Percentiles rank a stretch among this genome's conserved stretches.
These are phyloP conservation scores for Sporothrix brunneoviolacea DNA, from an alignment of 2,329 filamentous ascomycete genomes.

Conservation along the genomic window DNA sequence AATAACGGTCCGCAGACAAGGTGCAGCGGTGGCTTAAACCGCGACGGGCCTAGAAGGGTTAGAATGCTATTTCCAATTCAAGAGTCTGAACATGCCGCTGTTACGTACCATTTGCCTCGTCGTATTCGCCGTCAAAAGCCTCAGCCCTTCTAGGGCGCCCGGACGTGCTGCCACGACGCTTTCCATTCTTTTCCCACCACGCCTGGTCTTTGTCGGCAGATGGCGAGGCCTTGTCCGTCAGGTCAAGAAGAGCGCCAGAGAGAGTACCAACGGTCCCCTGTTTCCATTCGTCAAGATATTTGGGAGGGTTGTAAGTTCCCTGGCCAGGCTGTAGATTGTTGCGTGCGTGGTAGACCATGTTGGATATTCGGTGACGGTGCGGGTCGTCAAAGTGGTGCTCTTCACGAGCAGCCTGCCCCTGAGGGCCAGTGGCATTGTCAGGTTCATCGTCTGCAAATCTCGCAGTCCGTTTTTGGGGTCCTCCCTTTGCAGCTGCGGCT, in stretches of 20 bases:
- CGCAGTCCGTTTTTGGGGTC: slow-evolving; percentile 17
- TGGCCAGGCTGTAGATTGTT: slow-evolving; percentile 41
- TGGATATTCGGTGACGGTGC: slow-evolving; percentile 33
- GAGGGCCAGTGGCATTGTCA: slow-evolving; percentile 19
- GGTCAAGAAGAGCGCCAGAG: slow-evolving; percentile 52
- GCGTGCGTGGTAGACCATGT: slow-evolving; percentile 35
- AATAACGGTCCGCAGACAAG: slow-evolving; percentile 86
- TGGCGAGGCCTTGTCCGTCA: slow-evolving; percentile 37
- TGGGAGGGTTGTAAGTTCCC: slow-evolving; percentile 51
- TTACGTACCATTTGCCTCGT: slow-evolving; percentile 56
- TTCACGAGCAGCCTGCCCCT: slow-evolving; percentile 19
- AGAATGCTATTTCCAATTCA: no score
- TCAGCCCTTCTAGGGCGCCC: slow-evolving; percentile 50
- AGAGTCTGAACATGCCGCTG: no score
- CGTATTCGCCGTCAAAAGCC: slow-evolving; percentile 61
- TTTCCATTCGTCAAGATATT: slow-evolving; percentile 67
- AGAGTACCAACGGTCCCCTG: slow-evolving; percentile 58
- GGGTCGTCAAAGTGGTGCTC: slow-evolving; percentile 15
- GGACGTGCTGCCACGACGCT: slow-evolving; percentile 41
- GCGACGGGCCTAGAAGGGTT: no score
- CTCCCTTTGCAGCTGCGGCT: slow-evolving; percentile 14
- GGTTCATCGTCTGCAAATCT: slow-evolving; percentile 25
- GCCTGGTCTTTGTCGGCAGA: slow-evolving; percentile 46
- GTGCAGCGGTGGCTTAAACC: slow-evolving; percentile 77
- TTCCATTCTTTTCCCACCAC: slow-evolving; percentile 67